Percentiles rank a stretch among this genome's conserved stretches.
Evolutionary conservation across 2,329 filamentous ascomycete genomes (phyloP).

Genomic region (Aspergillus sergii): DNA sequence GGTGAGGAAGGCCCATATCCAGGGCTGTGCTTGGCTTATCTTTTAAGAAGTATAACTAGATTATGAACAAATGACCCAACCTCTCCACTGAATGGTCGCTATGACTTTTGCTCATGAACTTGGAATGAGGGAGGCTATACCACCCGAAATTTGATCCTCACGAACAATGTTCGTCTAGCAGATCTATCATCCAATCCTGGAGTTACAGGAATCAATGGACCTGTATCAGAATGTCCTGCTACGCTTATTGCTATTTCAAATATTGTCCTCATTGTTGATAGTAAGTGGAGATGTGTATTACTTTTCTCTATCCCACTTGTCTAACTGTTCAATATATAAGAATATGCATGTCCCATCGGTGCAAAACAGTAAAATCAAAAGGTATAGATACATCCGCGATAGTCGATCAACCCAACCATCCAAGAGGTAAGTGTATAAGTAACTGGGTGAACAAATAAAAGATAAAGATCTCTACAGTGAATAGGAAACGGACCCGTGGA

Average conservation of each 20-base stretch:
- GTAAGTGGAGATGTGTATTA: conserved; percentile 18
- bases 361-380: conserved; percentile 4
- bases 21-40: no score
- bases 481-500: background rate
- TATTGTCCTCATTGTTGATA: background rate
- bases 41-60: no score
- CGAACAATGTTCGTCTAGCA: no score
- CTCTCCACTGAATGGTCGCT: no score
- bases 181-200: background rate
- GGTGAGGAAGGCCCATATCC: no score
- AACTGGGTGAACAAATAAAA: conserved; percentile 9
- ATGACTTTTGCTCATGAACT: no score
- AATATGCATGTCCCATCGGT: background rate
- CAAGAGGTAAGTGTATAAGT: conserved; percentile 10
- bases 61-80: no score
- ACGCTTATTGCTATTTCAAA: background rate
- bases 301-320: conserved; percentile 19
- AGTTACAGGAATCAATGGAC: background rate
- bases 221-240: background rate
- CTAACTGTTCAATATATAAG: conserved; percentile 6
- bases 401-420: conserved; percentile 9
- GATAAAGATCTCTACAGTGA: conserved; percentile 9
- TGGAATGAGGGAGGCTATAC: no score
- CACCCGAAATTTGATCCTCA: no score
- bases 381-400: conserved; percentile 17